Base-by-base conservation (phyloP, 306 rosid genomes). In the Astragalus glycyphyllos region DNA sequence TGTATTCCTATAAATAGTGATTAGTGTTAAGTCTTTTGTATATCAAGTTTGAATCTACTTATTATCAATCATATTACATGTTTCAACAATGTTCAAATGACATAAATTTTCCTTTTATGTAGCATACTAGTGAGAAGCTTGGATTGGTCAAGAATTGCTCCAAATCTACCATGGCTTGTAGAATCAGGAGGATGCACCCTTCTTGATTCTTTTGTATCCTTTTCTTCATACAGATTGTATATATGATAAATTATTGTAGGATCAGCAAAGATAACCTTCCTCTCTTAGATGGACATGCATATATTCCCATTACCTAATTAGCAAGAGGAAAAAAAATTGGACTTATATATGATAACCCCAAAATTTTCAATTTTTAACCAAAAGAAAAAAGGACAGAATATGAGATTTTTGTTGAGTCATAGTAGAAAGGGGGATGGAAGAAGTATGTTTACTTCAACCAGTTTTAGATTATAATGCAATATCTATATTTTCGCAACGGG, bases 141-240 rank as follows among this genome's bases (percentile, higher is more conserved):
- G 77, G 82, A 81, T 35, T 87, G 96, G 96, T 83, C 83, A 37
- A 81, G 4, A 69, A 58, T 89, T 68, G 66, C 68, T 61, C 90
- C 96, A 13, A 89, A 89, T 82, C 80, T 89, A 11, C 87, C 92
- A 0, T 87, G 96, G 96, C 81, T 89, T 8, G 92, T 81, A 66
- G 96, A 89, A 49, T 80, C 92, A 8, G 79, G 77, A 69, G 90
- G 89, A 76, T 89, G 96, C 41, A 80, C 82, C 76, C 47, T 89
- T 50, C 92, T 89, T 50, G 96, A 89, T 77, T 15, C 44, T 73
- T 82, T 83, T 8, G 96, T 85, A 89, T 87, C 96, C 92, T 81
- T 79, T 40, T 60, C 9, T 5, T 5, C 41, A 5, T 37, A 7
- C 8, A 37, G 6, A 37, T 37, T 7, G 31, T 1, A 26, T 26